Percentiles rank a stretch among this genome's conserved stretches.
These are phyloP conservation scores for Beauveria rudraprayagi DNA, from an alignment of 2,329 filamentous ascomycete species.

Conservation along the genomic window DNA sequence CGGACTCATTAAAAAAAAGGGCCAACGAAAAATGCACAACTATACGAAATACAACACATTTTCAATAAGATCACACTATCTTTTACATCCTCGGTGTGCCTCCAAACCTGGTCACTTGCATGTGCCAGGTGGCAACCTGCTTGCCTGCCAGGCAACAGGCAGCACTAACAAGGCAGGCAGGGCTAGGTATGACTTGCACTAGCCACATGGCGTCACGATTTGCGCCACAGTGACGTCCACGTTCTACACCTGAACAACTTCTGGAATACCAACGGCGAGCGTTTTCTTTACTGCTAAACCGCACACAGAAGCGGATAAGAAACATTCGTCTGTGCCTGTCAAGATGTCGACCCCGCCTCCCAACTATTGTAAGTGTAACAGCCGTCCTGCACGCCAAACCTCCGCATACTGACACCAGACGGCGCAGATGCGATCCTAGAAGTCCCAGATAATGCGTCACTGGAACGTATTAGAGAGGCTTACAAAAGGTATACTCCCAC, in stretches of 20 bases:
- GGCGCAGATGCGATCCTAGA: slow-evolving; percentile 58
- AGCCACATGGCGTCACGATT: slow-evolving; percentile 2
- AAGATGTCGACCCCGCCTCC: slow-evolving; percentile 30
- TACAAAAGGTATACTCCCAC: slow-evolving; percentile 63
- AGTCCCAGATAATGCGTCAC: slow-evolving; percentile 58
- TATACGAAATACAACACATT: too few species aligned
- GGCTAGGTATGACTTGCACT: not conserved
- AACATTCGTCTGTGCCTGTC: not conserved
- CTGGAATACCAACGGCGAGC: not conserved
- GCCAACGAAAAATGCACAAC: too few species aligned
- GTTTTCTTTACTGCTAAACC: not conserved
- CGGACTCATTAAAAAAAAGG: too few species aligned
- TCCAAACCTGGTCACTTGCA: not conserved
- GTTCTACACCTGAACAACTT: not conserved
- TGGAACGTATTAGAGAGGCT: slow-evolving; percentile 74
- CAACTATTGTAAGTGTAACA: slow-evolving; percentile 40
- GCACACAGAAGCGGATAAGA: not conserved
- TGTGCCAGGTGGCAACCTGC: too few species aligned
- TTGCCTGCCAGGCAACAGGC: not conserved
- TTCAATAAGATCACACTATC: not conserved
- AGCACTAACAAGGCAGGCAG: not conserved
- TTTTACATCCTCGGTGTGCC: not conserved
- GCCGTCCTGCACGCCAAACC: not conserved
- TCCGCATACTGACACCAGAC: slow-evolving; percentile 4
- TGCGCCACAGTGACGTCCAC: slow-evolving; percentile 12